These are phyloP conservation scores for Salix dunnii DNA, from an alignment of 345 rosid species.

Conservation along the genomic window DNA sequence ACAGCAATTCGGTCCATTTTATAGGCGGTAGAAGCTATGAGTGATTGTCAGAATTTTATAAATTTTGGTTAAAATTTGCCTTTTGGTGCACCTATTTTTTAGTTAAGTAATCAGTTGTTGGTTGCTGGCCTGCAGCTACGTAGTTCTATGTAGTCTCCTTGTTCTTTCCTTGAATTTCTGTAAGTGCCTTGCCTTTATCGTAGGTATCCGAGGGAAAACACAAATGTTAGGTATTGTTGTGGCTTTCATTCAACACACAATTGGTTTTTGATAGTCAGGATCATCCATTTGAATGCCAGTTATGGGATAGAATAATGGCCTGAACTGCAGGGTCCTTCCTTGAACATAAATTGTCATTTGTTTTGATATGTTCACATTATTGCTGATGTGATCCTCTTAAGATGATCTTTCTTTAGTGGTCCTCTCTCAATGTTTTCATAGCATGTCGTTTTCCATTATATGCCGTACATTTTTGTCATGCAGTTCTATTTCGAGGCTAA, in stretches of 20 bases:
- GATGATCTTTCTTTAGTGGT: constrained; percentile 25
- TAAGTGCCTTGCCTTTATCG: neutral
- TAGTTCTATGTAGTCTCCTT: neutral
- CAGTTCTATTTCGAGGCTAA: constrained; percentile 12
- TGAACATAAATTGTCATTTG: constrained; percentile 10
- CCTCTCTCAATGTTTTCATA: constrained; percentile 15
- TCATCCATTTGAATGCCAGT: neutral
- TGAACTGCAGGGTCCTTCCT: constrained; percentile 18
- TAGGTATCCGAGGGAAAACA: neutral
- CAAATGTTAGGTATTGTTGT: neutral
- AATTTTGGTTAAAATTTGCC: neutral
- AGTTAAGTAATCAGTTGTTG: neutral
- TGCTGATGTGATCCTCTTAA: constrained; percentile 36
- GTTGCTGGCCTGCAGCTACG: no score
- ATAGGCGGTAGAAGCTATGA: neutral
- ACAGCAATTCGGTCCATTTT: neutral
- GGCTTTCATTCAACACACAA: neutral
- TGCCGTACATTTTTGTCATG: constrained; percentile 1
- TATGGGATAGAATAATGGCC: neutral
- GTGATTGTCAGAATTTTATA: neutral
- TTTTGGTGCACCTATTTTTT: neutral
- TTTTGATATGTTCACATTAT: constrained; percentile 13
- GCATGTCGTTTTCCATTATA: neutral
- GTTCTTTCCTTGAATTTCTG: neutral
- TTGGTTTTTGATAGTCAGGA: neutral